Base-by-base conservation (phyloP, 306 rosid species). In the Cucurbita ficifolia region DNA sequence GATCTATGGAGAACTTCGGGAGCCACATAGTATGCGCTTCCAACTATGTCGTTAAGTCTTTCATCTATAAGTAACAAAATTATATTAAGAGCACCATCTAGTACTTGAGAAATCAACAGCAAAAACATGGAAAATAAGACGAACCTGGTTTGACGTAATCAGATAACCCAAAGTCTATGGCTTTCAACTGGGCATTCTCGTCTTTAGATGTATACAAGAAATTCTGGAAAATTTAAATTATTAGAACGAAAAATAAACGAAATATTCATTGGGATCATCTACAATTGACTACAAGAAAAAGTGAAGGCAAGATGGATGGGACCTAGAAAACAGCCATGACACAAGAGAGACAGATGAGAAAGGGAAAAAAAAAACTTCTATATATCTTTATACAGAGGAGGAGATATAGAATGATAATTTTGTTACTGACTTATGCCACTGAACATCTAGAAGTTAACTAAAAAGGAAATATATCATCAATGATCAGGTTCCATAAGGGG, bases 1-100 rank as follows among this genome's bases (percentile, higher is more conserved):
- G 96, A 87, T 80, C 97, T 84, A 76, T 91, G 99, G n/a, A 95
- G 88, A 84, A 95, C 99, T 82, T 95, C 99, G 29, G 97, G 99
- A 57, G 99, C 96, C 18, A 95, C 99, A 49, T 95, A 95, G 79
- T 95, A 95, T 22, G 99, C 99, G 80, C 99, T 95, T 84, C 99
- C 99, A 51, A 95, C 99, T 75, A 95, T 95, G 82, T 95, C 99
- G 73, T 95, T 91, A 77, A 95, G 97, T 84, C 92, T 89, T 83
- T 91, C 97, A 83, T 95, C 99, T 95, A 88, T 21, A 83, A 80
- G 42, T 21, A 68, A 42, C 65, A 19, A 64, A 69, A 14, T 4
- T 29, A 69, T 12, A 5, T 49, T 69, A 48, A 67, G 2, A 46
- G 22, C 43, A 21, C 55, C 39, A 22, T 46, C 73, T 29, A 69